These are phyloP conservation scores for Talaromyces proteolyticus DNA, from an alignment of 495 filamentous ascomycete species.

Conservation along the genomic window DNA sequence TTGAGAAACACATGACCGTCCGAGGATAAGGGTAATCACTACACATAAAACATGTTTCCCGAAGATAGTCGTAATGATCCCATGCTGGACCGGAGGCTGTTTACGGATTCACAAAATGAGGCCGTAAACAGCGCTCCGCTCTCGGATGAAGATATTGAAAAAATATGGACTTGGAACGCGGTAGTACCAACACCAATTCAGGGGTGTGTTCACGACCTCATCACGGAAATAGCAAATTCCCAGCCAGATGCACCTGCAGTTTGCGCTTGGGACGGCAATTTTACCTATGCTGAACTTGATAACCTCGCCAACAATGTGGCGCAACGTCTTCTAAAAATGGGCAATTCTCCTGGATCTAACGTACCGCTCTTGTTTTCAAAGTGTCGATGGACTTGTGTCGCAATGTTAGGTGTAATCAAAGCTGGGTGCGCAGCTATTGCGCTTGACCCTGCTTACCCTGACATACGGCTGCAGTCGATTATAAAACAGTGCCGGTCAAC, in stretches of 20 bases:
- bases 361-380: constrained; percentile 17
- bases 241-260: constrained; percentile 33
- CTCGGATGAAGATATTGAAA: constrained; percentile 11
- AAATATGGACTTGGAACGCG: neutral
- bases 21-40: too few species aligned
- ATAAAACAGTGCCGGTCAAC: neutral
- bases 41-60: too few species aligned
- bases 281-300: constrained; percentile 34
- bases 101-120: too few species aligned
- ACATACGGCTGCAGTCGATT: constrained; percentile 19
- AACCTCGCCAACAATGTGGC: constrained; percentile 23
- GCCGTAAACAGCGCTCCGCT: too few species aligned
- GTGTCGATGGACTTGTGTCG: constrained; percentile 11
- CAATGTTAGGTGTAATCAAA: constrained; percentile 39
- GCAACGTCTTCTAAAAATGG: constrained; percentile 11
- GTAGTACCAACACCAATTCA: neutral
- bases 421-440: constrained; percentile 36
- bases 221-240: neutral
- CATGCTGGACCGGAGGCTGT: too few species aligned
- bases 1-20: too few species aligned
- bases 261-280: constrained; percentile 37
- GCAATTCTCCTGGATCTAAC: constrained; percentile 13
- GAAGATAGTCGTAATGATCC: too few species aligned
- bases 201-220: neutral
- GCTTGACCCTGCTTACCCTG: constrained; percentile 31